Percentiles rank a stretch among this genome's conserved stretches.
Conservation (phyloP, 2,329 filamentous ascomycete species). For the Hortaea werneckii region DNA sequence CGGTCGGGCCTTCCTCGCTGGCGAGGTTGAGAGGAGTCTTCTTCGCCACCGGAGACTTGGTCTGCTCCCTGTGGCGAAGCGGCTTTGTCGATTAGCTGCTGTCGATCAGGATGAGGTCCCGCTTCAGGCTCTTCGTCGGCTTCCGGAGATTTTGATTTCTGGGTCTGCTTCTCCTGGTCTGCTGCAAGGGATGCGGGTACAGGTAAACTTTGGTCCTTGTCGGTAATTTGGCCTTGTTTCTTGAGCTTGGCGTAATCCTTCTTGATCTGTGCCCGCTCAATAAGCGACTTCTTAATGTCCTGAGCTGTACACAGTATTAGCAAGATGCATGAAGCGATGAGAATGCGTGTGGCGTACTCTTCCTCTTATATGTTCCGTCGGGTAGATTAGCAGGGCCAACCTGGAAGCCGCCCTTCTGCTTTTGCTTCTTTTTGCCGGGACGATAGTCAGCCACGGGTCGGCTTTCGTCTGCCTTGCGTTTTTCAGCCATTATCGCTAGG, state of each 20-base stretch:
- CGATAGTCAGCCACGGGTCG: slow-evolving; percentile 6
- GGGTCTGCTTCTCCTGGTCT: slow-evolving; percentile 9
- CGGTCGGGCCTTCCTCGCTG: slow-evolving; percentile 5
- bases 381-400: slow-evolving; percentile 86
- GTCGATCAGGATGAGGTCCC: slow-evolving; percentile 37
- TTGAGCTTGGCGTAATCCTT: slow-evolving; percentile 87
- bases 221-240: slow-evolving; percentile 35
- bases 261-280: slow-evolving; percentile 86
- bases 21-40: slow-evolving; percentile 12
- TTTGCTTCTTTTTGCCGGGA: slow-evolving; percentile 7
- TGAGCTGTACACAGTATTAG: slow-evolving; percentile 44
- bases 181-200: slow-evolving; percentile 17
- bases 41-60: background rate
- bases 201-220: slow-evolving; percentile 19
- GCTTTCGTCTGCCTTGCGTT: slow-evolving; percentile 8
- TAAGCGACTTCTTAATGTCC: slow-evolving; percentile 81
- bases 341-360: slow-evolving; percentile 40
- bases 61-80: background rate
- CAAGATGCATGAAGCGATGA: too few relatives aligned
- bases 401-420: slow-evolving; percentile 56
- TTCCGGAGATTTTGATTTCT: background rate
- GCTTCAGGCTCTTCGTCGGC: slow-evolving; percentile 14
- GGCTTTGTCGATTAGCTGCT: slow-evolving; percentile 19
- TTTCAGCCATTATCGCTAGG: slow-evolving; percentile 9
- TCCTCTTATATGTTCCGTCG: slow-evolving; percentile 78